phyloP scores from a whole-genome alignment of 1,139 yeast species.

The Diutina neorugosa region DNA sequence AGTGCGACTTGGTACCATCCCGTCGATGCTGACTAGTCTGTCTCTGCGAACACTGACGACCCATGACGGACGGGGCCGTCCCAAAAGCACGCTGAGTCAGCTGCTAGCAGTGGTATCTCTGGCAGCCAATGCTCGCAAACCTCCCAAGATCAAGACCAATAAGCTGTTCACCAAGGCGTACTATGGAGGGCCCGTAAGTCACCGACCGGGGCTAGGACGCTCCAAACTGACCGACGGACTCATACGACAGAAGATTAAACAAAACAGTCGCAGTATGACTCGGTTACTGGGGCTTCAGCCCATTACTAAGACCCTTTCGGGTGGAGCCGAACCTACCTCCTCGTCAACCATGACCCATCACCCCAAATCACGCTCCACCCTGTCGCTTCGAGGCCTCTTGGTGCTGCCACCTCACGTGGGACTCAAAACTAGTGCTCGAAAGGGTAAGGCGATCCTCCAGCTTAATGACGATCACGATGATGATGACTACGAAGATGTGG shows the following conservation, averaged over 20 bases:
- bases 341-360: neutral
- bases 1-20: neutral
- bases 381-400: neutral
- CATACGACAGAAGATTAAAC: neutral
- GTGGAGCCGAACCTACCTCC: neutral
- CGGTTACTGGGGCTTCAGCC: neutral
- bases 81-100: neutral
- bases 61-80: neutral
- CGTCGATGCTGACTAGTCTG: neutral
- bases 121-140: slow-evolving; percentile 2
- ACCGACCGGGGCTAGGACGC: neutral
- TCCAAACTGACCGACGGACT: slow-evolving; percentile 1
- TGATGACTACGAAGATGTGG: slow-evolving; percentile 8
- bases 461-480: slow-evolving; percentile 16
- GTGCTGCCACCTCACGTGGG: slow-evolving; percentile 12
- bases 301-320: neutral
- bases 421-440: slow-evolving; percentile 26
- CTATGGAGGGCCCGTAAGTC: neutral
- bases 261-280: neutral
- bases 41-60: neutral
- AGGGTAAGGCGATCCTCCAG: slow-evolving; percentile 28
- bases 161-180: neutral
- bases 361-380: neutral
- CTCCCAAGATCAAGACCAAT: neutral
- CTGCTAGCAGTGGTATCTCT: neutral